Percentiles rank a stretch among this genome's conserved stretches.
These are phyloP conservation scores for Saraca asoca DNA, from an alignment of 331 rosid genomes.

Conservation along the genomic window DNA sequence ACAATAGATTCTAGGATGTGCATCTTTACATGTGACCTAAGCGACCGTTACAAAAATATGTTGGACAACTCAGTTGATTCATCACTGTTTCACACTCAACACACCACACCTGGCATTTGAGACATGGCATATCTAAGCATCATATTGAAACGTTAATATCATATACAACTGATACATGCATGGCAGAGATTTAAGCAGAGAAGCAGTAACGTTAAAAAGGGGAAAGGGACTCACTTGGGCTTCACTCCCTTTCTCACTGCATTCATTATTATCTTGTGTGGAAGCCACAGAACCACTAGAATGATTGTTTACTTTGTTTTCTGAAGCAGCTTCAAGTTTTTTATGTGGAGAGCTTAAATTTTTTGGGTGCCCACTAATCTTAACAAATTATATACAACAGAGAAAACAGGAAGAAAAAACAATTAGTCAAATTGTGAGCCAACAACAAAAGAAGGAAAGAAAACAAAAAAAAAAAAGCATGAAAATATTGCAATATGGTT, in stretches of 20 bases:
- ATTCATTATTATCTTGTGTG: slow-evolving; percentile 41
- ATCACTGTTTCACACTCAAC: slow-evolving; percentile 13
- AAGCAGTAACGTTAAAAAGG: too few species aligned
- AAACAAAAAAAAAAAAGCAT: slow-evolving; percentile 11
- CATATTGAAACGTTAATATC: slow-evolving; percentile 15
- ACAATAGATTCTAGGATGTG: slow-evolving; percentile 6
- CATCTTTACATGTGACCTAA: slow-evolving; percentile 16
- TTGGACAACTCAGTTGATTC: too few species aligned
- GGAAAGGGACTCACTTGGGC: slow-evolving; percentile 54
- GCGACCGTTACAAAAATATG: neutral
- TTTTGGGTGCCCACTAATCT: slow-evolving; percentile 2
- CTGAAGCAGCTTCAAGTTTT: slow-evolving; percentile 34
- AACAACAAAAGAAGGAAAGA: neutral
- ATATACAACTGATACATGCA: neutral
- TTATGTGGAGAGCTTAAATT: too few species aligned
- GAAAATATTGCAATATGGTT: neutral
- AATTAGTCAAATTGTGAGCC: too few species aligned
- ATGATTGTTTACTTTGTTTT: slow-evolving; percentile 52
- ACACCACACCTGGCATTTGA: slow-evolving; percentile 6
- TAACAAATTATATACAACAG: neutral
- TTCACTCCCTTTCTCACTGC: slow-evolving; percentile 53
- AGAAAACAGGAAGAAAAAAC: too few species aligned
- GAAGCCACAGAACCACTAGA: slow-evolving; percentile 51
- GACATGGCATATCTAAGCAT: neutral
- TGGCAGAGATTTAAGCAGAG: too few species aligned